Evolutionary conservation across 1,284 basidiomycete genomes (phyloP).

Genomic region (Trametes hirsuta): DNA sequence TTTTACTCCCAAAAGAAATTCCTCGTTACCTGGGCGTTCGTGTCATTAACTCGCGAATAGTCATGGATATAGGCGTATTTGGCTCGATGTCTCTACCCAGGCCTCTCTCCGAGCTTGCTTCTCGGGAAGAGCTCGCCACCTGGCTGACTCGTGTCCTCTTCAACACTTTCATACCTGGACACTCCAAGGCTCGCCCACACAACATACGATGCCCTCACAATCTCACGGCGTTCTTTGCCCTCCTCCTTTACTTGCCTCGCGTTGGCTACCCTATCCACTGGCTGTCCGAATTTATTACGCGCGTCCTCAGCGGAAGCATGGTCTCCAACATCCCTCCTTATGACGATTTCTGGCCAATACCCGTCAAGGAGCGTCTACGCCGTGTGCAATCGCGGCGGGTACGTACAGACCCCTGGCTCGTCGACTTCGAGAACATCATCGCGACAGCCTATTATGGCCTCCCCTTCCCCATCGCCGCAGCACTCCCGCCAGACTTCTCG

Average conservation of each 20-base stretch:
- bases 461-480: slow-evolving; percentile 34
- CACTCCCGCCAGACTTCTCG: slow-evolving; percentile 29
- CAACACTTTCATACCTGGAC: slow-evolving; percentile 38
- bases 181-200: slow-evolving; percentile 26
- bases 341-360: slow-evolving; percentile 34
- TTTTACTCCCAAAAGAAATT: slow-evolving; percentile 31
- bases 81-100: slow-evolving; percentile 26
- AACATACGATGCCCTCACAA: slow-evolving; percentile 43
- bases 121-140: slow-evolving; percentile 35
- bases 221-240: slow-evolving; percentile 38
- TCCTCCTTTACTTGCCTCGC: slow-evolving; percentile 40
- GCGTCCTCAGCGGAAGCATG: slow-evolving; percentile 33
- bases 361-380: slow-evolving; percentile 29
- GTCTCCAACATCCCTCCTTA: slow-evolving; percentile 35
- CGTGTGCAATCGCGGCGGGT: slow-evolving; percentile 29
- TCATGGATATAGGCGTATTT: slow-evolving; percentile 29
- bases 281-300: slow-evolving; percentile 41
- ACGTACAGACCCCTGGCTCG: slow-evolving; percentile 36
- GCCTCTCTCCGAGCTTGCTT: slow-evolving; percentile 35
- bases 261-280: slow-evolving; percentile 42
- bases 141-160: slow-evolving; percentile 46
- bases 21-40: slow-evolving; percentile 35
- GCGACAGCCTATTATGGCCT: slow-evolving; percentile 31
- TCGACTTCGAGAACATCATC: slow-evolving; percentile 38
- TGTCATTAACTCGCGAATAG: slow-evolving; percentile 22